A percentile compares a stretch with the other conserved stretches of the same genome.
Conservation (phyloP, 352 stramenopile species). For the Phytophthora sp. region DNA sequence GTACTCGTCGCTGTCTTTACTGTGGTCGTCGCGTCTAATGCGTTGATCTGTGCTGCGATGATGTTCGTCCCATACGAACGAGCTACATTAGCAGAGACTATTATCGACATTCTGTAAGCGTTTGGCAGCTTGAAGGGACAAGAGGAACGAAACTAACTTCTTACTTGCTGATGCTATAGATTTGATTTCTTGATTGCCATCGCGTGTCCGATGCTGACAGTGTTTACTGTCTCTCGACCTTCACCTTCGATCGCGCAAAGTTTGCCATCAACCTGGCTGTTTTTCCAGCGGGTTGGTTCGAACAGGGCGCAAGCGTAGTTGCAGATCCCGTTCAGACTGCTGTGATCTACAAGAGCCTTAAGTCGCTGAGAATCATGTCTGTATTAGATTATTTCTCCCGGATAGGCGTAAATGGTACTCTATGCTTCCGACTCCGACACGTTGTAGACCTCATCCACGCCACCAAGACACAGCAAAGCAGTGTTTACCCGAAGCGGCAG, state of each 20-base stretch:
- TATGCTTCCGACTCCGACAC: conserved; percentile 13
- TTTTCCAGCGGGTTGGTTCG: not conserved
- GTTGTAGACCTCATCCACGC: not conserved
- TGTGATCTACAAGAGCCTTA: conserved; percentile 13
- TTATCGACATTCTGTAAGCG: conserved; percentile 39
- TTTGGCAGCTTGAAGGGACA: not conserved
- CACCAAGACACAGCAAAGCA: not conserved
- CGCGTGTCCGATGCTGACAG: conserved; percentile 23
- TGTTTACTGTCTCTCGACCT: conserved; percentile 30
- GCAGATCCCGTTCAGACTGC: not conserved
- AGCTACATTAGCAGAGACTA: conserved; percentile 8
- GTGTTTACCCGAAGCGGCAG: conserved; percentile 6
- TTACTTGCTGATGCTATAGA: conserved; percentile 3
- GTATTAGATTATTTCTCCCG: conserved; percentile 21
- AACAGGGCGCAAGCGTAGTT: not conserved
- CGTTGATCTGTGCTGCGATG: conserved; percentile 9
- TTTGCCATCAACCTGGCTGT: conserved; percentile 25
- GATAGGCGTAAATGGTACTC: conserved; percentile 9
- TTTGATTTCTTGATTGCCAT: conserved; percentile 37
- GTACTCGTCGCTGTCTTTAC: conserved; percentile 21
- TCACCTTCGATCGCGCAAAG: conserved; percentile 27
- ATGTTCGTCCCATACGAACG: conserved; percentile 24
- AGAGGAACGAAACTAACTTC: not conserved
- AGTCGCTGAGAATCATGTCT: conserved; percentile 31
- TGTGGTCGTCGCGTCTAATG: conserved; percentile 19